Base-by-base conservation (phyloP, 768 basidiomycete species). In the Tulasnella sp. region DNA sequence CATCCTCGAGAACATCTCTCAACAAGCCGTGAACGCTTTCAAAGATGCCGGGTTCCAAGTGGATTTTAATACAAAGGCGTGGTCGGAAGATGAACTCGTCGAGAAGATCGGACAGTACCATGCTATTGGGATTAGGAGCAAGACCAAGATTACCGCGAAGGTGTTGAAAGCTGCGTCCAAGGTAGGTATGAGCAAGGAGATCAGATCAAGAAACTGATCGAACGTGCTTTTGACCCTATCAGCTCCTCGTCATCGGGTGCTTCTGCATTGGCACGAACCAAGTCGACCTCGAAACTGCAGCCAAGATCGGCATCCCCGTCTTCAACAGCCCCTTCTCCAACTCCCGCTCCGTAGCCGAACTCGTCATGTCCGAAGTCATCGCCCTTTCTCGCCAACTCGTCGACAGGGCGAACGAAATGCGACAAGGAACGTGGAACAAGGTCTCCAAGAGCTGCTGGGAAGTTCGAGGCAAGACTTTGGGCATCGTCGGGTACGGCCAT, bases 231-330 rank as follows among this genome's bases (percentile, higher is more conserved):
- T n/a, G 25, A 31, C 58, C 25, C 11, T 25, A 5, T 49, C 14
- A 99, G 96, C 91, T 99, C 67, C 88, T 98, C 15, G 93, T 91
- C 81, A 94, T 99, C 78, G 97, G 97, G 14, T 99, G 97, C 83
- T 99, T 99, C 88, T 99, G 97, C 85, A 99, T 99, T 79, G 97
- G 97, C 71, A 96, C 94, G 73, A 99, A 99, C 84, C 97, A 99
- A 83, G 97, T 99, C 79, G 96, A 98, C 82, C 90, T 99, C 67
- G 77, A 82, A 71, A 89, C 92, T 2, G 95, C 96, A 34, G 90
- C 92, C 42, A 89, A 89, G 74, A 89, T 93, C 72, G 97, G 97
- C 77, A 92, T 99, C 79, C 94, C 97, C 37, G 97, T 99, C 75
- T 99, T 99, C 88, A 99, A 99, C 84, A 99, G 97, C 7, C 97